These are phyloP conservation scores for Lyophyllum decastes DNA, from an alignment of 768 basidiomycete species.

Conservation along the genomic window DNA sequence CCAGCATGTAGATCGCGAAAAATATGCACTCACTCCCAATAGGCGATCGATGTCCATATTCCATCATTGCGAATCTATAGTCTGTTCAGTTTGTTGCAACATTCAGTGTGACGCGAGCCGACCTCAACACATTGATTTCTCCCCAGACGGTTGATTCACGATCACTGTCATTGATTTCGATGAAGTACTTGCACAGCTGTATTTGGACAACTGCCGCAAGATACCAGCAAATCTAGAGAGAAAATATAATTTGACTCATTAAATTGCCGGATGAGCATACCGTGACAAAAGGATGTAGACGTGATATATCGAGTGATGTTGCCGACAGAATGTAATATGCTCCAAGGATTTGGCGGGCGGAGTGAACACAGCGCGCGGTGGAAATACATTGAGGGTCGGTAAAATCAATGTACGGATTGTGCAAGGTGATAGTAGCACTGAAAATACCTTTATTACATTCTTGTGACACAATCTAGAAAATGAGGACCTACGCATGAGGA, in stretches of 20 bases:
- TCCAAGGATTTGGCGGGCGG: conserved; percentile 71
- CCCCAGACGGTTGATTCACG: conserved; percentile 83
- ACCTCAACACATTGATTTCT: conserved; percentile 85
- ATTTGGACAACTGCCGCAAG: conserved; percentile 86
- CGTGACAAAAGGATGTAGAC: conserved; percentile 81
- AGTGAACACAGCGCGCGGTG: conserved; percentile 71
- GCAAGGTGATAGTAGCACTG: conserved; percentile 87
- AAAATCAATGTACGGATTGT: conserved; percentile 83
- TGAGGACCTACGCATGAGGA: conserved; percentile 74
- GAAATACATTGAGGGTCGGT: conserved; percentile 64
- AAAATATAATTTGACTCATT: neutral
- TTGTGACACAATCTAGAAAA: conserved; percentile 10
- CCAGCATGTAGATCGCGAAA: conserved; percentile 3
- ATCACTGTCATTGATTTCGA: conserved; percentile 75
- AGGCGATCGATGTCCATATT: conserved; percentile 76
- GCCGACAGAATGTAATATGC: conserved; percentile 80
- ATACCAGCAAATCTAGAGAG: conserved; percentile 82
- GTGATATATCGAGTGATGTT: conserved; percentile 78
- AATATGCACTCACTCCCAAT: conserved; percentile 67
- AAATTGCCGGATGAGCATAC: conserved; percentile 42
- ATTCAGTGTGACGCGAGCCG: neutral
- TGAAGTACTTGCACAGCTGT: conserved; percentile 84
- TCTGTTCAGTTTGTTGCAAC: conserved; percentile 6
- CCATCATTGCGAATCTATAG: conserved; percentile 78
- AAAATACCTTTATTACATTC: conserved; percentile 9